Evolutionary conservation across 2,329 filamentous ascomycete species (phyloP).

Genomic region (Claviceps maximensis): DNA sequence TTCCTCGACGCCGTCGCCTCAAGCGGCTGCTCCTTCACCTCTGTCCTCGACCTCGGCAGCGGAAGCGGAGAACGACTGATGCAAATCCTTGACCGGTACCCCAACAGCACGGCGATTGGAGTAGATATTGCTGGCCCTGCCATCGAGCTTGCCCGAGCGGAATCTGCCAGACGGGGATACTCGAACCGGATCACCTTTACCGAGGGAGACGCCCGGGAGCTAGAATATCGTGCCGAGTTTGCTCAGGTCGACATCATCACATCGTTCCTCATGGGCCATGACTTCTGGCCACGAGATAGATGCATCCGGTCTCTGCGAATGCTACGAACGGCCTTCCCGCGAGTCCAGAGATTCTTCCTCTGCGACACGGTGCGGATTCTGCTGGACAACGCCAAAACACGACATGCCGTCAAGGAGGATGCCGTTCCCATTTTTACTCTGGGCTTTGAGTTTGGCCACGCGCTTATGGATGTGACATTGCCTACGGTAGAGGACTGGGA

Average conservation of each 20-base stretch:
- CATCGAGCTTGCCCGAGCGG: slow-evolving; percentile 5
- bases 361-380: slow-evolving; percentile 4
- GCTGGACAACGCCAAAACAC: not conserved
- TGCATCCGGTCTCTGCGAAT: slow-evolving; percentile 5
- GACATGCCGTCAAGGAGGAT: not conserved
- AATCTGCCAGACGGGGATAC: not conserved
- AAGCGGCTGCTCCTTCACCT: slow-evolving; percentile 4
- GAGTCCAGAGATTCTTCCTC: slow-evolving; percentile 5
- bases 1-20: slow-evolving; percentile 4
- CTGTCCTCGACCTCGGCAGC: slow-evolving; percentile 8
- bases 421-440: slow-evolving; percentile 7
- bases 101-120: slow-evolving; percentile 4
- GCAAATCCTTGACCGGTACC: slow-evolving; percentile 7
- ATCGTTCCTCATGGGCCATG: slow-evolving; percentile 10
- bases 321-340: slow-evolving; percentile 6
- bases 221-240: slow-evolving; percentile 6
- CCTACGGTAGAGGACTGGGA: slow-evolving; percentile 10
- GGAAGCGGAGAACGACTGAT: slow-evolving; percentile 9
- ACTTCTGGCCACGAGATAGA: slow-evolving; percentile 11
- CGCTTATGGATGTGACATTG: slow-evolving; percentile 7
- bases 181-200: not conserved
- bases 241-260: slow-evolving; percentile 8
- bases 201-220: slow-evolving; percentile 4
- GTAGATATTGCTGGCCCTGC: slow-evolving; percentile 8
- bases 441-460: slow-evolving; percentile 9